phyloP scores from a whole-genome alignment of 257 asterid genomes.

The Mentha longifolia region DNA sequence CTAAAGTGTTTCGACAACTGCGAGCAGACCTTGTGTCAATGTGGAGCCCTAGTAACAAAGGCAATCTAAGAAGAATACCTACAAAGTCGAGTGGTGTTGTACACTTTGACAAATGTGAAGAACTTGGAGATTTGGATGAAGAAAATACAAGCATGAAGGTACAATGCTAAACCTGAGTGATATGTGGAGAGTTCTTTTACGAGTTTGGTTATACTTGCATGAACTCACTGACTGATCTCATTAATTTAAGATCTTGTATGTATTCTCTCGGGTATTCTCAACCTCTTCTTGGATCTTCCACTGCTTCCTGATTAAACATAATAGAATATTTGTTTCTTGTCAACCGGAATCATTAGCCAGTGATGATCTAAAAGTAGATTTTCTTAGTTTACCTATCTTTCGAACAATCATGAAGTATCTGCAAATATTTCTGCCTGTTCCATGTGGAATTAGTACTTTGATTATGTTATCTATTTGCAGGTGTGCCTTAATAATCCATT shows the following conservation, averaged over 20 bases:
- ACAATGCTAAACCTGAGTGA: constrained; percentile 27
- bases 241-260: constrained; percentile 5
- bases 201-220: constrained; percentile 1
- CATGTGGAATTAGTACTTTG: constrained; percentile 21
- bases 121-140: constrained; percentile 51
- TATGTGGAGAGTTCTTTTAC: constrained; percentile 20
- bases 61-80: constrained; percentile 61
- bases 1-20: constrained; percentile 73
- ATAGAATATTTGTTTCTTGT: constrained; percentile 10
- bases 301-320: not conserved
- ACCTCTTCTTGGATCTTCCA: constrained; percentile 24
- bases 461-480: constrained; percentile 29
- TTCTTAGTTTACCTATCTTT: not conserved
- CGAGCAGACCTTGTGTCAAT: constrained; percentile 88
- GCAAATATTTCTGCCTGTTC: not conserved
- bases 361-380: not conserved
- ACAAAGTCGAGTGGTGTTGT: constrained; percentile 47
- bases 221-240: not conserved
- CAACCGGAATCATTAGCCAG: constrained; percentile 6
- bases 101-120: constrained; percentile 54
- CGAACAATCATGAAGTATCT: not conserved
- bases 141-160: constrained; percentile 82
- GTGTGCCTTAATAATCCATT: constrained; percentile 19
- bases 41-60: constrained; percentile 73
- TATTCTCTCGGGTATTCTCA: constrained; percentile 9